These are phyloP conservation scores for Baudoinia panamericana DNA, from an alignment of 495 filamentous ascomycete genomes.

Conservation along the genomic window DNA sequence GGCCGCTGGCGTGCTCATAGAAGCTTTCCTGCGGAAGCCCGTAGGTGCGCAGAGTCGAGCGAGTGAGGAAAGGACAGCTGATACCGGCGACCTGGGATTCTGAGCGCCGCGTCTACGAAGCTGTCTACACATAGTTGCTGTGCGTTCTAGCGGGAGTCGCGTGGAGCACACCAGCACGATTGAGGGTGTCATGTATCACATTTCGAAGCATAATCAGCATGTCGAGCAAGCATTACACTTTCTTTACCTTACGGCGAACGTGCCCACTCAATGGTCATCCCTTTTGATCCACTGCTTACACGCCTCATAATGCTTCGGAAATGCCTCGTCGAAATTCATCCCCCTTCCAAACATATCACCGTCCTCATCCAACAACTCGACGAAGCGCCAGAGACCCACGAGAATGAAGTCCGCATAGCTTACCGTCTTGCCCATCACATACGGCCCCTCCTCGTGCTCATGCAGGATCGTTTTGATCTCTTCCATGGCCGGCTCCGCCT, in stretches of 20 bases:
- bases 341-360: conserved; percentile 17
- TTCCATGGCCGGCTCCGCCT: conserved; percentile 27
- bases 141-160: too few species aligned
- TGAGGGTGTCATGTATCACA: too few species aligned
- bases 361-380: conserved; percentile 22
- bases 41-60: conserved; percentile 3
- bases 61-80: neutral
- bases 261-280: too few species aligned
- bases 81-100: neutral
- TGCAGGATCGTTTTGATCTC: conserved; percentile 37
- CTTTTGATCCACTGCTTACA: conserved; percentile 25
- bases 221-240: too few species aligned
- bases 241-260: too few species aligned
- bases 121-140: too few species aligned
- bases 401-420: conserved; percentile 32
- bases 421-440: conserved; percentile 32
- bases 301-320: conserved; percentile 22
- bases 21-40: conserved; percentile 42
- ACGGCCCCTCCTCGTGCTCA: conserved; percentile 40
- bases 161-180: too few species aligned
- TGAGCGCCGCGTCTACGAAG: neutral
- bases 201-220: too few species aligned
- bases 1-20: conserved; percentile 62
- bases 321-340: conserved; percentile 18
- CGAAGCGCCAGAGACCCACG: conserved; percentile 26